These are phyloP conservation scores for Hippophae gyantsensis DNA, from an alignment of 306 rosid genomes.

Conservation along the genomic window DNA sequence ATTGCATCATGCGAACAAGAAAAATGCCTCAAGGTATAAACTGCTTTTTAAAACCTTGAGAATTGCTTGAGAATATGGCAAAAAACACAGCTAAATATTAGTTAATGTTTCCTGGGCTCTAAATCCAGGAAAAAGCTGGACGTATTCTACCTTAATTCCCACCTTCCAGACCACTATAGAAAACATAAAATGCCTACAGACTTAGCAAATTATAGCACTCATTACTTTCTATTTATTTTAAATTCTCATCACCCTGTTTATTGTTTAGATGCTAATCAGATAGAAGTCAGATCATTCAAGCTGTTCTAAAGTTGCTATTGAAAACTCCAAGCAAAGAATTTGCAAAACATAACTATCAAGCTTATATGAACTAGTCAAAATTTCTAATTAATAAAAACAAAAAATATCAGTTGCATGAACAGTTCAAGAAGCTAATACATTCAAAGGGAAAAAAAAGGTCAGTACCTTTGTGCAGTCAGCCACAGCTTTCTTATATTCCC, in stretches of 20 bases:
- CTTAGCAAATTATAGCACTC: neutral
- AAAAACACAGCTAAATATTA: no score
- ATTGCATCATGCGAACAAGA: no score
- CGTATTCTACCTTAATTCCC: no score
- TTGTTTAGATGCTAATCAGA: neutral
- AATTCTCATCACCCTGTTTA: neutral
- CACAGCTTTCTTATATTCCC: slow-evolving; percentile 95
- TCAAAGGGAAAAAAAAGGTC: neutral
- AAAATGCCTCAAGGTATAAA: no score
- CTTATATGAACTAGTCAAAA: neutral
- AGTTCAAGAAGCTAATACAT: no score
- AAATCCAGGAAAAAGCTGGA: no score
- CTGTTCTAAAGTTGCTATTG: neutral
- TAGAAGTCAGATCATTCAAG: neutral
- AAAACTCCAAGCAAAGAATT: neutral
- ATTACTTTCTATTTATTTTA: neutral
- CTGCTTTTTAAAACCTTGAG: no score
- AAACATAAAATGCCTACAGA: no score
- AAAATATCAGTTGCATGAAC: neutral
- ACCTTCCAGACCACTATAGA: no score
- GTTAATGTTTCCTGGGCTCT: no score
- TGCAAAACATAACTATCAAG: neutral
- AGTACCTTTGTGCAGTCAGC: slow-evolving; percentile 92
- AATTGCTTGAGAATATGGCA: no score
- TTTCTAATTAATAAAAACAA: neutral